These are phyloP conservation scores for Chaetomium globosum DNA, from an alignment of 2,329 filamentous ascomycete genomes.

Conservation along the genomic window DNA sequence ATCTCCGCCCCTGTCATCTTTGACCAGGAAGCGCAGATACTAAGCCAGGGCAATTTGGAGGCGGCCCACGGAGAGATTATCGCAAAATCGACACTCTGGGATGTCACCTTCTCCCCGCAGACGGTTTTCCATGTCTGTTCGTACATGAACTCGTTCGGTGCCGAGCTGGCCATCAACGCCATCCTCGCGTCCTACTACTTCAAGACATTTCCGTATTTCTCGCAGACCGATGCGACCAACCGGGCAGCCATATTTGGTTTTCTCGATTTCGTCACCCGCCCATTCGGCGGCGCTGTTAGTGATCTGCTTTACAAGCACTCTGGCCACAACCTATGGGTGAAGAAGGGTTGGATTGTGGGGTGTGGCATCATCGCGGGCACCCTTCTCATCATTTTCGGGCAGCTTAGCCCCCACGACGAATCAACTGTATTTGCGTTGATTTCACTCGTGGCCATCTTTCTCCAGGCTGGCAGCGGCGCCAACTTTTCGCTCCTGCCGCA, in stretches of 20 bases:
- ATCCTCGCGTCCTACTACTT: constrained; percentile 62
- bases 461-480: constrained; percentile 82
- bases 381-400: background rate
- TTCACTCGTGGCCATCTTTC: constrained; percentile 75
- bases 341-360: constrained; percentile 62
- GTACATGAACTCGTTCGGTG: constrained; percentile 67
- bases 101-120: constrained; percentile 52
- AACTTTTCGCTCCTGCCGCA: constrained; percentile 88
- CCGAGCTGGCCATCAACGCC: constrained; percentile 65
- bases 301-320: constrained; percentile 53
- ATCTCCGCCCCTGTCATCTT: constrained; percentile 33
- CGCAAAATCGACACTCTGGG: constrained; percentile 38
- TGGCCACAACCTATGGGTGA: constrained; percentile 45
- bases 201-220: constrained; percentile 60
- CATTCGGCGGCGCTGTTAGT: constrained; percentile 62
- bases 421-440: constrained; percentile 71
- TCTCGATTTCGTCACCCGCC: constrained; percentile 69
- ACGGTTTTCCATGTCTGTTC: constrained; percentile 58
- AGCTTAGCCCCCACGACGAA: background rate
- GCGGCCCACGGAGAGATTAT: constrained; percentile 37
- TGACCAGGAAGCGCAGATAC: constrained; percentile 45
- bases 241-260: constrained; percentile 76
- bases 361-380: constrained; percentile 54
- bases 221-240: constrained; percentile 58
- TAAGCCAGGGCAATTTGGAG: background rate